Conservation (phyloP, 768 basidiomycete genomes). For the Trametes gibbosa region DNA sequence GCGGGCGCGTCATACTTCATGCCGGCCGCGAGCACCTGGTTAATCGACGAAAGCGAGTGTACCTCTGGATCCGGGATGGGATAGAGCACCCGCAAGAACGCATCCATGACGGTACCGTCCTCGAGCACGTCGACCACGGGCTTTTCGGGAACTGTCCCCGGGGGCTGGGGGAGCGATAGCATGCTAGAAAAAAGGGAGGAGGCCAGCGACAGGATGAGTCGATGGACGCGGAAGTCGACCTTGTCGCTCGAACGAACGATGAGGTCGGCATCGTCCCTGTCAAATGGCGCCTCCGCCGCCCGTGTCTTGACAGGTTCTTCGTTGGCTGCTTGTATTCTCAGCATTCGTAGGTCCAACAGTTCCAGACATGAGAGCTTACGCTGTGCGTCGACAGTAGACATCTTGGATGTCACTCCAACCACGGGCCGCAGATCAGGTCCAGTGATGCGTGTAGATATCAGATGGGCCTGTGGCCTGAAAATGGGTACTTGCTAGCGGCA, state of each 20-base stretch:
- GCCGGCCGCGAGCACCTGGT: constrained; percentile 21
- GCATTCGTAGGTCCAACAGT: no score
- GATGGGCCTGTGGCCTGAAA: no score
- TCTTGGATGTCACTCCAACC: no score
- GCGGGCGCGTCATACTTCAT: constrained; percentile 27
- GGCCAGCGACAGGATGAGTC: constrained; percentile 49
- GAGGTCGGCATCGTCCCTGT: constrained; percentile 43
- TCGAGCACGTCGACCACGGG: constrained; percentile 32
- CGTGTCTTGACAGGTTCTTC: not conserved
- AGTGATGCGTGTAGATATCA: no score
- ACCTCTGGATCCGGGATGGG: constrained; percentile 27
- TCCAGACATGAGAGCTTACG: no score
- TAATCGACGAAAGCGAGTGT: not conserved
- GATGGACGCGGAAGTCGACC: constrained; percentile 52
- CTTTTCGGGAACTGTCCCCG: constrained; percentile 19
- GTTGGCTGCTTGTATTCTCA: not conserved
- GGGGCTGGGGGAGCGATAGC: constrained; percentile 50
- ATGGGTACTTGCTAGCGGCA: no score
- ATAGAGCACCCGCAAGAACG: constrained; percentile 35
- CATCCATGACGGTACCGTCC: constrained; percentile 26
- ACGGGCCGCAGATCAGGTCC: no score
- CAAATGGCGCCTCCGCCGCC: constrained; percentile 37
- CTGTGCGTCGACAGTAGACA: no score
- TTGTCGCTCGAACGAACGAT: constrained; percentile 54
- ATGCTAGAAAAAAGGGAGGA: constrained; percentile 59